Base-by-base conservation (phyloP, 73 alveolate species). In the Paramecium primaurelia region DNA sequence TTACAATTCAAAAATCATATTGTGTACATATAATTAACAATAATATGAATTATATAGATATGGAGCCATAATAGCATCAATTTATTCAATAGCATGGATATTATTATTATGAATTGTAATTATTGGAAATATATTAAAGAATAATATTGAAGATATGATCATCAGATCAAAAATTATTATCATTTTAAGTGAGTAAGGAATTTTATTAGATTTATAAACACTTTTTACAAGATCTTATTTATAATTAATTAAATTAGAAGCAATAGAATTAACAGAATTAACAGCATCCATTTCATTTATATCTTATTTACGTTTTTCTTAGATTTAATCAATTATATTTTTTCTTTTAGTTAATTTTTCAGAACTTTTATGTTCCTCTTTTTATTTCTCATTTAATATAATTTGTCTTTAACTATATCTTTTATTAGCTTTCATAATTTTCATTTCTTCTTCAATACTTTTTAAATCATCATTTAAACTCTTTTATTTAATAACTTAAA, bases 231-330 rank as follows among this genome's bases (percentile, higher is more conserved):
- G 47, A 34, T 64, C 84, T 8, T 34, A 32, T 32, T 64, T 64
- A 7, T 64, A 64, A 7, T 64, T 64, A 9, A 64, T 64, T 5
- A 64, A 14, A 64, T 64, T 64, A 34, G 84, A 64, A 14, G 84
- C 84, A 2, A 64, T 64, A 3, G 84, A 64, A 64, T 64, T 64
- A 32, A 64, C 84, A 64, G 84, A 64, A 64, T 64, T 64, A 8
- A 64, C 84, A 25, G 84, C 84, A 64, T 64, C 84, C 84, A 64
- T 64, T 64, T 64, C 84, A 64, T 64, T 64, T 1, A 64, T 28
- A 32, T 64, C 84, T 4, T 64, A 28, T 7, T 34, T 64, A 14
- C 51, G 42, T 64, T 64, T 64, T 16, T 64, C 84, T 64, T 64
- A 64, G 10, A 64, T 64, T 64, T 64, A 64, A 64, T 64, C 84